Evolutionary conservation across 768 basidiomycete species (phyloP), one percentile per base, ranked within the genome.

Genomic region (Kwoniella botswanensis): DNA sequence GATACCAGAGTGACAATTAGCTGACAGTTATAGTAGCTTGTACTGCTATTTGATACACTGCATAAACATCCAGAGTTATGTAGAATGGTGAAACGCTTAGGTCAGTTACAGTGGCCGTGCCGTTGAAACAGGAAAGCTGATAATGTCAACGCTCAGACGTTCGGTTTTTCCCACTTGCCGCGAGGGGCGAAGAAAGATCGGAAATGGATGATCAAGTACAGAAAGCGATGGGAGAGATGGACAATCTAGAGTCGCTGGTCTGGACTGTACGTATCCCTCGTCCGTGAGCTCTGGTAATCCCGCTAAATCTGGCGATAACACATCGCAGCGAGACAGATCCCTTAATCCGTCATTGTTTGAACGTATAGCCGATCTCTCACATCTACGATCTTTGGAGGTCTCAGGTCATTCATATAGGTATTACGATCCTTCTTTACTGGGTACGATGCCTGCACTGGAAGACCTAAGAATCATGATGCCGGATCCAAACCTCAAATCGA

Each of bases 401-500:
- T 75, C 79, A 0, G 79, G 79, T 17, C 79, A 80, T 42, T 76
- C 79, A 21, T 63, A 75, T 26, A 55, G 77, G 22, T 80, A 78
- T 55, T 80, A 78, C 65, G 67, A 76, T 35, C 75, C 79, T 0
- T 24, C 41, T 2, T 26, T 78, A 53, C 4, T 80, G 2, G 77
- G 77, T 7, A 29, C n/a, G 0, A 63, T 74, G 60, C 58, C 75
- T 4, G 55, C 63, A 3, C 63, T 80, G 22, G 66, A 76, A 26
- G 79, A 80, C 55, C 59, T 80, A 15, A 44, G 79, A 17, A 68
- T 80, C 43, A 80, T 80, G 79, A 80, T 80, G 79, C 79, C 79
- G 12, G 79, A 80, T 70, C 46, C 70, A 43, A 63, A 46, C 10
- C 62, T 76, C 10, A 68, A 73, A 29, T 71, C 67, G n/a, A 46